A percentile compares a stretch with the other conserved stretches of the same genome.
phyloP scores from a whole-genome alignment of 2,329 filamentous ascomycete species.

The Domatiomyces catenatus region DNA sequence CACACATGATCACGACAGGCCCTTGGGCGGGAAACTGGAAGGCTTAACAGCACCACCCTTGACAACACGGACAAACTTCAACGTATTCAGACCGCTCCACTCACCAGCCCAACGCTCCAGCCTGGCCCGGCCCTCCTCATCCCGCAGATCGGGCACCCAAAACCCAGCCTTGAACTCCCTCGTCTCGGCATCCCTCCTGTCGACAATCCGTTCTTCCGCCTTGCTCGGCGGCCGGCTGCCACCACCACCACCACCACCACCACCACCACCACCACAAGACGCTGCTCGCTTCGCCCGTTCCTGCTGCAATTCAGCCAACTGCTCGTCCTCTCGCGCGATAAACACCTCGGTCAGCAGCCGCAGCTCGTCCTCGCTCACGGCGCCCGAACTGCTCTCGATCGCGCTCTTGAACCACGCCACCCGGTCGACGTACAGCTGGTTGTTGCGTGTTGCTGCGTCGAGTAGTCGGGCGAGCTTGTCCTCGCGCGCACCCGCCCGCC shows the following conservation, averaged over 20 bases:
- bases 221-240: slow-evolving; percentile 62
- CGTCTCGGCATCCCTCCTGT: slow-evolving; percentile 54
- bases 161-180: slow-evolving; percentile 75
- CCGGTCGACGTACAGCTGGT: slow-evolving; percentile 56
- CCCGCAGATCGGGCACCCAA: slow-evolving; percentile 60
- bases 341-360: slow-evolving; percentile 45
- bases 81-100: slow-evolving; percentile 62
- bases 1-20: slow-evolving; percentile 26
- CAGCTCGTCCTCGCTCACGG: slow-evolving; percentile 25
- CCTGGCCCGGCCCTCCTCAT: slow-evolving; percentile 47
- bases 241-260: slow-evolving; percentile 27
- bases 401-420: slow-evolving; percentile 58
- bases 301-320: slow-evolving; percentile 36
- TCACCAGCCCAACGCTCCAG: slow-evolving; percentile 65
- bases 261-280: too few species aligned
- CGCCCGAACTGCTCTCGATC: slow-evolving; percentile 25
- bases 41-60: slow-evolving; percentile 48
- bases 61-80: slow-evolving; percentile 63
- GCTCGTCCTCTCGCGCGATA: neutral
- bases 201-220: slow-evolving; percentile 60
- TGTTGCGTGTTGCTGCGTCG: slow-evolving; percentile 54
- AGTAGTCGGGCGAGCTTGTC: slow-evolving; percentile 63
- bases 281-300: slow-evolving; percentile 45
- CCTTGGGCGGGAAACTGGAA: slow-evolving; percentile 66
- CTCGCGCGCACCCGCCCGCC: slow-evolving; percentile 64